Conservation (phyloP, 116 monocot species). For the Posidonia oceanica region DNA sequence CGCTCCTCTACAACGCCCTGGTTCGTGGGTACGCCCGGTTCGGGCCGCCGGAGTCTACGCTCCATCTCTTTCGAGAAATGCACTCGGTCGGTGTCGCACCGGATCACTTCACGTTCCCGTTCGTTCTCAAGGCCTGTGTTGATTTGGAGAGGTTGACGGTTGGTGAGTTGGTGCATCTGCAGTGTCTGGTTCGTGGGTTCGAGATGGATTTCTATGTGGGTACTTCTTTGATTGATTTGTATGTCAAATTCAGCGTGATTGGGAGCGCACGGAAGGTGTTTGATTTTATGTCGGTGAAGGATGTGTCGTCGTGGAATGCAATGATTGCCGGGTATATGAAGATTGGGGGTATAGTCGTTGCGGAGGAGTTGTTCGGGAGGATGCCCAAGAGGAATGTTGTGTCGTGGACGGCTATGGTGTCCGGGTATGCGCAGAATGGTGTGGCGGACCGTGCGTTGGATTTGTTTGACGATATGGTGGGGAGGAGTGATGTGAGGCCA, state of each 20-base stretch:
- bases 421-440: slow-evolving; percentile 55
- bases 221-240: slow-evolving; percentile 50
- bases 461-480: slow-evolving; percentile 43
- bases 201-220: slow-evolving; percentile 30
- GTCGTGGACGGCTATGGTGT: slow-evolving; percentile 55
- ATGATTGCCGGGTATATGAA: slow-evolving; percentile 48
- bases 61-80: slow-evolving; percentile 26
- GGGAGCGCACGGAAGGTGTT: slow-evolving; percentile 27
- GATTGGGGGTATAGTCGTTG: slow-evolving; percentile 14
- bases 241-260: slow-evolving; percentile 30
- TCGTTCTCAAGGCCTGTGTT: slow-evolving; percentile 27
- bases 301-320: slow-evolving; percentile 35
- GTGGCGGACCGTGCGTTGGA: slow-evolving; percentile 36
- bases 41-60: slow-evolving; percentile 3
- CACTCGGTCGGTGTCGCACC: background rate
- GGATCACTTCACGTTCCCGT: slow-evolving; percentile 34
- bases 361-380: slow-evolving; percentile 26
- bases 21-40: slow-evolving; percentile 31
- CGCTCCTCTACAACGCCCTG: slow-evolving; percentile 46
- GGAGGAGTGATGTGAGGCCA: slow-evolving; percentile 17
- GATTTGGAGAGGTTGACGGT: background rate
- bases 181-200: slow-evolving; percentile 21
- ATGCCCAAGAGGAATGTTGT: slow-evolving; percentile 38
- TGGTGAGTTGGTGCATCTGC: slow-evolving; percentile 26
- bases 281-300: slow-evolving; percentile 17